phyloP scores from a whole-genome alignment of 2,329 filamentous ascomycete species.

The Fusarium devonianum region DNA sequence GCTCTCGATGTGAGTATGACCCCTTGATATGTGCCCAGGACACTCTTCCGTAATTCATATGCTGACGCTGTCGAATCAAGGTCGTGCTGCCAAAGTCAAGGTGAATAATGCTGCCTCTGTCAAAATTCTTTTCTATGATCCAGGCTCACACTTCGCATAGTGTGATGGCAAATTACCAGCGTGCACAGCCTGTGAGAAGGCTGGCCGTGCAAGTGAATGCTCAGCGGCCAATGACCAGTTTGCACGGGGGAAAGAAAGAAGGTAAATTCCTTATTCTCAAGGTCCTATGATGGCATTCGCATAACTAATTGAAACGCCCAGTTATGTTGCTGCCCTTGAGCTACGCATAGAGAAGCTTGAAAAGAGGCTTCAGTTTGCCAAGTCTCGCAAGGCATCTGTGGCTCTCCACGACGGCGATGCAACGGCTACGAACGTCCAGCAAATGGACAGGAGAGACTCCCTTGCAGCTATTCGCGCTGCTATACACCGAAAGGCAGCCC shows the following conservation, averaged over 20 bases:
- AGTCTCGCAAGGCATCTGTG: constrained; percentile 74
- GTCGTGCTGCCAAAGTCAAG: constrained; percentile 92
- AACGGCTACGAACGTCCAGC: constrained; percentile 34
- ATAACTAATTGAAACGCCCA: constrained; percentile 44
- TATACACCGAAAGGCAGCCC: constrained; percentile 70
- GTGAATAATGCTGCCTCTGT: constrained; percentile 47
- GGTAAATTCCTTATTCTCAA: constrained; percentile 57
- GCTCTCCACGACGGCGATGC: constrained; percentile 67
- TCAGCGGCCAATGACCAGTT: constrained; percentile 96
- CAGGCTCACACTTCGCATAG: constrained; percentile 49
- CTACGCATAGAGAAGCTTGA: constrained; percentile 88
- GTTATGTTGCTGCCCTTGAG: constrained; percentile 95
- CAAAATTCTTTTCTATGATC: not conserved
- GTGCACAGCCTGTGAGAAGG: constrained; percentile 93
- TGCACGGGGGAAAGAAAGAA: constrained; percentile 91
- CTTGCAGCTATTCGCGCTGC: constrained; percentile 67
- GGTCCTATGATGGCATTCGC: not conserved
- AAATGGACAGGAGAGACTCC: constrained; percentile 69
- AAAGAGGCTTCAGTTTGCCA: constrained; percentile 74
- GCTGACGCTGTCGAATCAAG: constrained; percentile 37
- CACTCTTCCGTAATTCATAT: too few relatives aligned
- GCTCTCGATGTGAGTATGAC: constrained; percentile 74
- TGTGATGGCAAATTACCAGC: constrained; percentile 96
- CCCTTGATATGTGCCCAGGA: not conserved
- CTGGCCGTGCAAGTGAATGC: constrained; percentile 84